A percentile compares a stretch with the other conserved stretches of the same genome.
Conservation (phyloP, 2,329 filamentous ascomycete genomes). For the Bipolaris gigantea region DNA sequence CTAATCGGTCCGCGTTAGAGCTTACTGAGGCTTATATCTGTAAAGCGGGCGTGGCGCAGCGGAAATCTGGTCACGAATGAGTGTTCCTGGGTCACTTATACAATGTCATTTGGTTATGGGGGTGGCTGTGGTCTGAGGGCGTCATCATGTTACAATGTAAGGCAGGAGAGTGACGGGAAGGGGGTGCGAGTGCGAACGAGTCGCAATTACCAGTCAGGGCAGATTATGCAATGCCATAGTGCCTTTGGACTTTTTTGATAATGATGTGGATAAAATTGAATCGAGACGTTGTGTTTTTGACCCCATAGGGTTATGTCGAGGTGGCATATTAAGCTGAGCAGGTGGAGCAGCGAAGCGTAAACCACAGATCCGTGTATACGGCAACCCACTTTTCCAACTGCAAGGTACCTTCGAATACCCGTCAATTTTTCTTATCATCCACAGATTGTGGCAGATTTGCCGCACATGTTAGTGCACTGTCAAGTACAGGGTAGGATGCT, state of each 20-base stretch:
- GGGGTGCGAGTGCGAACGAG: no score
- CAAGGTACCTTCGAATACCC: neutral
- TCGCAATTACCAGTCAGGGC: no score
- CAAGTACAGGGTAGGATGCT: neutral
- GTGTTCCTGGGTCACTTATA: neutral
- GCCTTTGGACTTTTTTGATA: neutral
- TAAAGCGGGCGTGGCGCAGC: neutral
- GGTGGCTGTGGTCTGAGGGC: neutral
- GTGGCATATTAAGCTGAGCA: neutral
- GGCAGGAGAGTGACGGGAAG: no score
- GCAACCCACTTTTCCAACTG: neutral
- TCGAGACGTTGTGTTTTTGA: neutral
- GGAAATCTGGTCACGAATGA: neutral
- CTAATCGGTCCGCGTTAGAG: slow-evolving; percentile 6
- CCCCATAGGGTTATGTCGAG: neutral
- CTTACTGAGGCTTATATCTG: slow-evolving; percentile 6
- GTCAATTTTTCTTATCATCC: neutral
- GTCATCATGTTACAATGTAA: no score
- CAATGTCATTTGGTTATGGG: neutral
- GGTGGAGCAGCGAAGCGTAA: neutral
- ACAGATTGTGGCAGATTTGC: neutral
- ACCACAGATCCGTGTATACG: neutral
- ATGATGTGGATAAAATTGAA: neutral
- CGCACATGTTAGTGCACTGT: neutral
- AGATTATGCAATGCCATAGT: neutral